phyloP scores from a whole-genome alignment of 2,329 filamentous ascomycete species.

The Chaetomium olivaceum region DNA sequence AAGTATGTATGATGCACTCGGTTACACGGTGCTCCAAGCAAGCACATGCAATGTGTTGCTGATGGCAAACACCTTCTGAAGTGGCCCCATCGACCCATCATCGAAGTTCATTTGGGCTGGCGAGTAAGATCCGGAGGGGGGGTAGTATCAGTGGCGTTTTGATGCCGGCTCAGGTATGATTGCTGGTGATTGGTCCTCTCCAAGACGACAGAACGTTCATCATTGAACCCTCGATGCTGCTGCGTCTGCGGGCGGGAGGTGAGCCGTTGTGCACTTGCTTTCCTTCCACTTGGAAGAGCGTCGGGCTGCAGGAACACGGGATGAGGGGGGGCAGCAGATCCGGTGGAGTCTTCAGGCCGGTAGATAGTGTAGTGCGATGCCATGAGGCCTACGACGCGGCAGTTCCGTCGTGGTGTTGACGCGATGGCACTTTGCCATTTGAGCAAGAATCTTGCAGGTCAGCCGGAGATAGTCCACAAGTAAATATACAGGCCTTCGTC shows the following conservation, averaged over 20 bases:
- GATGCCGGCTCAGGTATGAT: neutral
- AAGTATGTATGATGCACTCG: constrained; percentile 1
- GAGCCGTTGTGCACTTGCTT: neutral
- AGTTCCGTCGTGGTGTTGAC: neutral
- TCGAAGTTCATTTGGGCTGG: neutral
- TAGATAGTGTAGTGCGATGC: neutral
- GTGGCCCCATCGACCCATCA: neutral
- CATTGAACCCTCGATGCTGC: neutral
- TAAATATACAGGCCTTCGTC: neutral
- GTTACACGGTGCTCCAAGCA: neutral
- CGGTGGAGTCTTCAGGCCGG: neutral
- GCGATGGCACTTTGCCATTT: neutral
- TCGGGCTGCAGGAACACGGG: neutral
- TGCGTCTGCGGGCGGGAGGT: neutral
- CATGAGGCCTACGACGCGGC: neutral
- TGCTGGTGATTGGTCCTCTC: neutral
- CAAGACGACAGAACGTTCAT: neutral
- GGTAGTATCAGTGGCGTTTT: neutral
- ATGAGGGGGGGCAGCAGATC: neutral
- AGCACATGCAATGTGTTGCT: neutral
- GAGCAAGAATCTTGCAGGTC: constrained; percentile 1
- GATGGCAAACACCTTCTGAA: neutral
- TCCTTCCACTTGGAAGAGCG: neutral
- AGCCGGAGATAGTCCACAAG: neutral
- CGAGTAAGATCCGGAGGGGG: neutral